Percentiles rank a stretch among this genome's conserved stretches.
Conservation (phyloP, 2,329 filamentous ascomycete genomes). For the Ophiostoma angusticollis region DNA sequence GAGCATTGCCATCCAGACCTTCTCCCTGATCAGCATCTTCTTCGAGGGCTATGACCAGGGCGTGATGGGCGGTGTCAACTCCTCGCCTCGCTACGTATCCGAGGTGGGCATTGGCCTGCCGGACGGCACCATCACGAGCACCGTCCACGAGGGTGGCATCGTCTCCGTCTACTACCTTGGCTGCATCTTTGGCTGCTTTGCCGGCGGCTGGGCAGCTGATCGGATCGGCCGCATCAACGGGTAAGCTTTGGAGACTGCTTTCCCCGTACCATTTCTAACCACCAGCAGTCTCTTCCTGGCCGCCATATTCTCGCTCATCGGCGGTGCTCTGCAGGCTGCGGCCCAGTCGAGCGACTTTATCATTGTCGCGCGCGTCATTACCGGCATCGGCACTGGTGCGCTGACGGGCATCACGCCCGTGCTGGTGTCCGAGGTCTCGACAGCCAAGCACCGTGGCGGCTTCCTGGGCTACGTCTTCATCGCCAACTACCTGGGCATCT, state of each 20-base stretch:
- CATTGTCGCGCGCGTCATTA: slow-evolving; percentile 34
- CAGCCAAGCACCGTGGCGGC: slow-evolving; percentile 32
- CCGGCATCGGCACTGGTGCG: slow-evolving; percentile 39
- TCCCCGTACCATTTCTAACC: no score
- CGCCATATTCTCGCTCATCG: slow-evolving; percentile 33
- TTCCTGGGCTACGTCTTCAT: slow-evolving; percentile 37
- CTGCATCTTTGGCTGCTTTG: slow-evolving; percentile 13
- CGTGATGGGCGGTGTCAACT: slow-evolving; percentile 39
- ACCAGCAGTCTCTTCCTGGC: slow-evolving; percentile 31
- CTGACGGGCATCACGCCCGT: slow-evolving; percentile 37
- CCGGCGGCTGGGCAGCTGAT: slow-evolving; percentile 31
- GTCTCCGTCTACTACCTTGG: slow-evolving; percentile 41
- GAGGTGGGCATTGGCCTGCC: slow-evolving; percentile 32
- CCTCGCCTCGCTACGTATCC: slow-evolving; percentile 26
- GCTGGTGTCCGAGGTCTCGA: slow-evolving; percentile 34
- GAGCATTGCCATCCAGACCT: slow-evolving; percentile 24
- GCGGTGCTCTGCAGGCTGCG: slow-evolving; percentile 34
- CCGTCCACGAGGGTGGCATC: slow-evolving; percentile 37
- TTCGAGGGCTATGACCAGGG: slow-evolving; percentile 40
- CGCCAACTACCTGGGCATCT: slow-evolving; percentile 39
- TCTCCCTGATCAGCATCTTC: slow-evolving; percentile 21
- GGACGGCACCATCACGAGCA: slow-evolving; percentile 33
- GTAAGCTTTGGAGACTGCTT: no score
- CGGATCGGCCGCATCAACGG: slow-evolving; percentile 35
- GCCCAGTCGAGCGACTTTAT: slow-evolving; percentile 34